These are phyloP conservation scores for Amniculicola lignicola DNA, from an alignment of 495 filamentous ascomycete species.

Conservation along the genomic window DNA sequence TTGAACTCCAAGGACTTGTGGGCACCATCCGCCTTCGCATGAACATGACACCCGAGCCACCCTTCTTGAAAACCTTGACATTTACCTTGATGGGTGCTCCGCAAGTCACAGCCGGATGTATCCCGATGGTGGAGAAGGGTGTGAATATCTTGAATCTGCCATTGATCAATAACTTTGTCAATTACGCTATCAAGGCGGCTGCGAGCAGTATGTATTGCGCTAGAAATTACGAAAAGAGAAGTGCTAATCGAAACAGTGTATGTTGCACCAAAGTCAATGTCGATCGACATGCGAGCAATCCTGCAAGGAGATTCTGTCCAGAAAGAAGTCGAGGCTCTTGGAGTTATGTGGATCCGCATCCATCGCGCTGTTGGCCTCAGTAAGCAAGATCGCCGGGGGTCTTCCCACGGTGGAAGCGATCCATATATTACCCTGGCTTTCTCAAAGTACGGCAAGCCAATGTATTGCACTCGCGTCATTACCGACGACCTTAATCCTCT, in stretches of 20 bases:
- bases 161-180: slow-evolving; percentile 92
- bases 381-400: slow-evolving; percentile 85
- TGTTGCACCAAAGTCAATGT: slow-evolving; percentile 94
- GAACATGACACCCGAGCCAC: slow-evolving; percentile 81
- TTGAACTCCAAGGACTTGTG: slow-evolving; percentile 80
- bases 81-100: slow-evolving; percentile 92
- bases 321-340: slow-evolving; percentile 81
- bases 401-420: slow-evolving; percentile 84
- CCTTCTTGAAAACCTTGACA: slow-evolving; percentile 86
- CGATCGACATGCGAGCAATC: slow-evolving; percentile 84
- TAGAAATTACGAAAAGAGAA: neutral
- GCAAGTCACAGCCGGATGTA: slow-evolving; percentile 84
- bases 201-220: slow-evolving; percentile 51
- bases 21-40: slow-evolving; percentile 80
- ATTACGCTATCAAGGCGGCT: slow-evolving; percentile 87
- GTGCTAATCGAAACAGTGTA: slow-evolving; percentile 54
- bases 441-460: slow-evolving; percentile 92
- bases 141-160: slow-evolving; percentile 91
- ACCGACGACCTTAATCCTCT: slow-evolving; percentile 91
- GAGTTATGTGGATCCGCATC: slow-evolving; percentile 86
- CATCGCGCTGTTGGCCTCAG: slow-evolving; percentile 81
- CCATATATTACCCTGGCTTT: slow-evolving; percentile 79
- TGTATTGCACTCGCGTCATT: slow-evolving; percentile 95
- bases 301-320: slow-evolving; percentile 84
- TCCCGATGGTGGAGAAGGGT: slow-evolving; percentile 82